Conservation (phyloP, 73 alveolate genomes). For the Effrenium voratum region DNA sequence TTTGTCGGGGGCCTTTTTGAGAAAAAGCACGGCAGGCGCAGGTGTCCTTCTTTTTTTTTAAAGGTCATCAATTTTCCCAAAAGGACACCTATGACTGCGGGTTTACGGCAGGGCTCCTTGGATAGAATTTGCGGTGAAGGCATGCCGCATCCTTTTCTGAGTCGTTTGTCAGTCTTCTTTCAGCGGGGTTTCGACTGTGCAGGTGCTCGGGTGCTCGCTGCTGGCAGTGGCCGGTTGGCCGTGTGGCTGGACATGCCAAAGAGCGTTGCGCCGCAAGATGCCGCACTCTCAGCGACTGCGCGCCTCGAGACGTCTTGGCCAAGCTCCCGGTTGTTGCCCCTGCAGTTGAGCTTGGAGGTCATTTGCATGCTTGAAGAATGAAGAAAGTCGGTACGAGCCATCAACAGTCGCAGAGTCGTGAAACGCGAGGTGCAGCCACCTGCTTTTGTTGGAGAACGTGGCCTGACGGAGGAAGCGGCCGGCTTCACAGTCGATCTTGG, state of each 20-base stretch:
- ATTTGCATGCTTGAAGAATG: no score
- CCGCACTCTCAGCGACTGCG: no score
- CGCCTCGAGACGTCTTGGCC: no score
- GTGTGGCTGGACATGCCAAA: constrained; percentile 33
- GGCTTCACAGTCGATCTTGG: no score
- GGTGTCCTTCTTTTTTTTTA: not conserved
- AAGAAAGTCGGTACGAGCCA: no score
- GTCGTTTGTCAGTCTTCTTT: not conserved
- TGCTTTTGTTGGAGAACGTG: no score
- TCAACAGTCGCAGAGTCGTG: no score
- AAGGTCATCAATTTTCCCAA: not conserved
- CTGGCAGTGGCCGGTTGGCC: constrained; percentile 51
- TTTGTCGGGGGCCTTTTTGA: not conserved
- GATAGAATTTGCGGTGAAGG: not conserved
- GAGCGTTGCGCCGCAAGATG: no score
- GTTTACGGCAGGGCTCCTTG: not conserved
- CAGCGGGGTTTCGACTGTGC: not conserved
- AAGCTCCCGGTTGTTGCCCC: no score
- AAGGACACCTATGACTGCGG: not conserved
- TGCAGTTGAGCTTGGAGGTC: no score
- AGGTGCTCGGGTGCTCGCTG: constrained; percentile 89
- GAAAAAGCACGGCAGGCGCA: not conserved
- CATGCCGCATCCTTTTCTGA: not conserved
- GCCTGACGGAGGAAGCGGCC: no score
- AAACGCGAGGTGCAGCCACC: no score